A percentile compares a stretch with the other conserved stretches of the same genome.
Evolutionary conservation across 805 yeast species (phyloP).

Genomic region (Starmerella etchellsii): DNA sequence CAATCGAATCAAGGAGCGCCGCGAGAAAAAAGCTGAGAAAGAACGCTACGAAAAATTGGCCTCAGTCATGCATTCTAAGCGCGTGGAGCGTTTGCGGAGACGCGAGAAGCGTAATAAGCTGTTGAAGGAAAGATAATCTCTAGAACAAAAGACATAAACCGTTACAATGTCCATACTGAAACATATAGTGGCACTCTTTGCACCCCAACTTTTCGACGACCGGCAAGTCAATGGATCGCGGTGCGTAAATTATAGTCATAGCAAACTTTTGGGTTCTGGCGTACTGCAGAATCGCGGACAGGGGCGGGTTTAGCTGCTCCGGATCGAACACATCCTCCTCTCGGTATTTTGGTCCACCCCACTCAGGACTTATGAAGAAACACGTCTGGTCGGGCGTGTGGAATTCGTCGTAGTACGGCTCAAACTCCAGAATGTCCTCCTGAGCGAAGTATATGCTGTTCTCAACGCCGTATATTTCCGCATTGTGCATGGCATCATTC

Average conservation of each 20-base stretch:
- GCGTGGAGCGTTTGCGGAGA: slow-evolving; percentile 76
- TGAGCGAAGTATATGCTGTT: slow-evolving; percentile 34
- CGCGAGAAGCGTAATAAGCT: slow-evolving; percentile 91
- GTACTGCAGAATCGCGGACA: slow-evolving; percentile 9
- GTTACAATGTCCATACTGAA: slow-evolving; percentile 9
- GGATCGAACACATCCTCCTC: slow-evolving; percentile 14
- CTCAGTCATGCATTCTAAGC: slow-evolving; percentile 79
- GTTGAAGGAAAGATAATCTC: slow-evolving; percentile 63
- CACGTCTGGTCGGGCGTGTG: slow-evolving; percentile 10
- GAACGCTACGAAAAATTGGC: slow-evolving; percentile 79
- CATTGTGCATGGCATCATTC: slow-evolving; percentile 36
- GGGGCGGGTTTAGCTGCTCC: slow-evolving; percentile 16
- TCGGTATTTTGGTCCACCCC: slow-evolving; percentile 23
- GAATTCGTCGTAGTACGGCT: slow-evolving; percentile 5
- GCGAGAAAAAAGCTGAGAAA: slow-evolving; percentile 71
- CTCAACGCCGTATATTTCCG: slow-evolving; percentile 39
- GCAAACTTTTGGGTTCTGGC: slow-evolving; percentile 6
- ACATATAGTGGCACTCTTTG: slow-evolving; percentile 14
- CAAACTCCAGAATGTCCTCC: slow-evolving; percentile 39
- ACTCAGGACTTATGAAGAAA: slow-evolving; percentile 22
- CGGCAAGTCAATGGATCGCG: slow-evolving; percentile 15
- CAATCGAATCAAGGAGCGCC: slow-evolving; percentile 43
- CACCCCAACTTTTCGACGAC: slow-evolving; percentile 17
- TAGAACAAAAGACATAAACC: slow-evolving; percentile 15
- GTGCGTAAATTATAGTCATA: slow-evolving; percentile 13